A percentile compares a stretch with the other conserved stretches of the same genome.
phyloP scores from a whole-genome alignment of 75 land plant genomes.

The Gnetum montanum region DNA sequence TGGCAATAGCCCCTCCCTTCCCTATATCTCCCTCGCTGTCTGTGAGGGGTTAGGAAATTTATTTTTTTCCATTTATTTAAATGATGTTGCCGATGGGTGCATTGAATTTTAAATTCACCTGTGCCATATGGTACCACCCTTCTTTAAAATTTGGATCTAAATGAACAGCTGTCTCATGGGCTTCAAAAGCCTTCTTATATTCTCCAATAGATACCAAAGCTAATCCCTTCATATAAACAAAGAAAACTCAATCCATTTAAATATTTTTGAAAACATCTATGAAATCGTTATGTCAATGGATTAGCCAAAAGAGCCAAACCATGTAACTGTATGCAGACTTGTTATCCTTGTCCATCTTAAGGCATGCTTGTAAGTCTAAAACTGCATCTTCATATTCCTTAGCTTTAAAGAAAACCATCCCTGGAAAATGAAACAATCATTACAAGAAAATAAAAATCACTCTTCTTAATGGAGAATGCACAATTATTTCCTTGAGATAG shows the following conservation, averaged over 20 bases:
- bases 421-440: slow-evolving; percentile 34
- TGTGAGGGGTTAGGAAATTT: too few species aligned
- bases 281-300: too few species aligned
- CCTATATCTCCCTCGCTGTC: too few species aligned
- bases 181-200: slow-evolving; percentile 55
- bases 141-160: slow-evolving; percentile 64
- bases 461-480: too few species aligned
- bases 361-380: slow-evolving; percentile 57
- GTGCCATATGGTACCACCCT: slow-evolving; percentile 70
- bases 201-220: slow-evolving; percentile 66
- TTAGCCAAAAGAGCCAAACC: slow-evolving; percentile 22
- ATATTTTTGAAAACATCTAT: too few species aligned
- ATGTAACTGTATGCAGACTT: slow-evolving; percentile 79
- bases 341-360: slow-evolving; percentile 55
- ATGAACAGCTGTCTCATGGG: slow-evolving; percentile 65
- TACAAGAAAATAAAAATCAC: too few species aligned
- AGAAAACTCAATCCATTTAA: too few species aligned
- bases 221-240: slow-evolving; percentile 38
- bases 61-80: too few species aligned
- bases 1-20: too few species aligned
- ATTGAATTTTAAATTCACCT: slow-evolving; percentile 56
- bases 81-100: neutral
- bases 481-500: too few species aligned
- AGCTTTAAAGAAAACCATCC: slow-evolving; percentile 75
- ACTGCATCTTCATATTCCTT: slow-evolving; percentile 71